Evolutionary conservation across 2,329 filamentous ascomycete species (phyloP).

Genomic region (Arthrobotrys iridis): DNA sequence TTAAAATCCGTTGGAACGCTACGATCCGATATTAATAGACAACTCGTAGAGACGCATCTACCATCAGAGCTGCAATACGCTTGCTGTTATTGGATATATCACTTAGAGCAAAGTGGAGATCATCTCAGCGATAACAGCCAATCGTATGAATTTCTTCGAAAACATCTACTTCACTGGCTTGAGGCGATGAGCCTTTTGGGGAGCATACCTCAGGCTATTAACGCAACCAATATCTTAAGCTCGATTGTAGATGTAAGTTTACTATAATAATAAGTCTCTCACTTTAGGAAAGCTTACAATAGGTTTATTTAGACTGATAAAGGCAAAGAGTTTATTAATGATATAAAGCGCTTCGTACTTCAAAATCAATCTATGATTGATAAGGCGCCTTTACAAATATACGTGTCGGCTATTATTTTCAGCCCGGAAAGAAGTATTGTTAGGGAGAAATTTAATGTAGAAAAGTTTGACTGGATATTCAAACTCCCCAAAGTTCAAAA

Average conservation of each 20-base stretch:
- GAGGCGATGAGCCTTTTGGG: constrained; percentile 60
- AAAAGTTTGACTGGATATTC: background rate
- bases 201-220: constrained; percentile 55
- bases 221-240: constrained; percentile 19
- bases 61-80: constrained; percentile 18
- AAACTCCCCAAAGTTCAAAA: background rate
- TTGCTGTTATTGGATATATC: constrained; percentile 24
- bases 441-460: background rate
- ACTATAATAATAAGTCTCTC: no score
- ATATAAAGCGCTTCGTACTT: constrained; percentile 55
- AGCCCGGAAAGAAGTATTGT: background rate
- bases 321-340: constrained; percentile 44
- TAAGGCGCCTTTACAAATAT: constrained; percentile 16
- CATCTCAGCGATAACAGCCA: constrained; percentile 56
- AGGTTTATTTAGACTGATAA: no score
- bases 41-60: background rate
- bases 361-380: constrained; percentile 1
- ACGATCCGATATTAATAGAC: constrained; percentile 14
- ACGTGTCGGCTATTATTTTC: constrained; percentile 8
- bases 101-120: constrained; percentile 4
- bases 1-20: background rate
- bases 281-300: no score
- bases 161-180: constrained; percentile 61
- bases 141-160: constrained; percentile 59
- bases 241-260: background rate